These are phyloP conservation scores for Pholiota molesta DNA, from an alignment of 768 basidiomycete species.

Conservation along the genomic window DNA sequence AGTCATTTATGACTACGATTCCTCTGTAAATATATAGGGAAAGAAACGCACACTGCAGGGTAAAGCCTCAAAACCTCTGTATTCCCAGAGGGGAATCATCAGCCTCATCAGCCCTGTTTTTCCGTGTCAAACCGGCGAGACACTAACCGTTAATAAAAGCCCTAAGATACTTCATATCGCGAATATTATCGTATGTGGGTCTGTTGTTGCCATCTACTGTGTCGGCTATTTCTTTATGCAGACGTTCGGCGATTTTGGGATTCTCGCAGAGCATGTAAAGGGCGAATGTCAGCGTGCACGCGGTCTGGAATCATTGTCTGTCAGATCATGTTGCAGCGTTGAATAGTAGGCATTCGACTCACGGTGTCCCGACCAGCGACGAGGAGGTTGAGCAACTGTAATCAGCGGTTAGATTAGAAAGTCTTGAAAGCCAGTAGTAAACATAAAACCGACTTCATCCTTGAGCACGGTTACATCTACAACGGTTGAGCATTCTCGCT, in stretches of 20 bases:
- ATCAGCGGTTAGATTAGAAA: constrained; percentile 11
- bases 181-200: constrained; percentile 49
- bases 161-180: constrained; percentile 44
- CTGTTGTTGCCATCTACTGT: constrained; percentile 37
- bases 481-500: neutral
- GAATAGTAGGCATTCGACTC: constrained; percentile 1
- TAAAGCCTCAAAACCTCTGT: constrained; percentile 47
- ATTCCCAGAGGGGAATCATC: no score
- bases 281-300: constrained; percentile 42
- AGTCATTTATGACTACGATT: neutral
- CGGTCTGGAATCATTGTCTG: constrained; percentile 29
- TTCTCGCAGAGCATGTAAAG: constrained; percentile 48
- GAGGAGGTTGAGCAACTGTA: constrained; percentile 47
- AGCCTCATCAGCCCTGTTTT: no score
- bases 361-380: constrained; percentile 57
- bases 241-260: constrained; percentile 36
- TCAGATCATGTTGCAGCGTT: neutral
- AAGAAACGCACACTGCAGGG: constrained; percentile 32
- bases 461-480: constrained; percentile 21
- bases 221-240: constrained; percentile 43
- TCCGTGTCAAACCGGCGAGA: no score
- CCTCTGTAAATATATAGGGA: neutral
- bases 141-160: constrained; percentile 37
- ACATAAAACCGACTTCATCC: constrained; percentile 18
- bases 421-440: neutral